phyloP scores from a whole-genome alignment of 768 basidiomycete species.

The Lyophyllum decastes region DNA sequence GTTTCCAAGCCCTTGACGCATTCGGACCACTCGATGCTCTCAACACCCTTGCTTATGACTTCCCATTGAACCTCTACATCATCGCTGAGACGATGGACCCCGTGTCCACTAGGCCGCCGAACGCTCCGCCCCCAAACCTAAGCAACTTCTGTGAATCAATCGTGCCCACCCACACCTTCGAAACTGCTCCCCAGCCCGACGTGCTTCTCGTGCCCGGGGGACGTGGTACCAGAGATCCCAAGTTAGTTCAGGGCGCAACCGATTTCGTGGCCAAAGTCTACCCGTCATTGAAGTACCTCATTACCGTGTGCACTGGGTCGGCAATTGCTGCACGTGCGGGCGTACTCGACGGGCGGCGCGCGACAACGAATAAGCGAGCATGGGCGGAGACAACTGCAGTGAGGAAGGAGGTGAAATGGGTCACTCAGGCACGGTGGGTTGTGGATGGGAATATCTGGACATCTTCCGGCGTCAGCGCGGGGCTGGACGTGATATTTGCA shows the following conservation, averaged over 20 bases:
- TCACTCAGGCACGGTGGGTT: slow-evolving; percentile 46
- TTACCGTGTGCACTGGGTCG: slow-evolving; percentile 46
- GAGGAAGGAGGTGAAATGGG: slow-evolving; percentile 39
- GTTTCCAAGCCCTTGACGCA: slow-evolving; percentile 33
- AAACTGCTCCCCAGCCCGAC: slow-evolving; percentile 32
- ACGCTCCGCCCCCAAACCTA: not conserved
- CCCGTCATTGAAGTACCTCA: slow-evolving; percentile 36
- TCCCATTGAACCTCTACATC: slow-evolving; percentile 27
- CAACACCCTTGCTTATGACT: slow-evolving; percentile 19
- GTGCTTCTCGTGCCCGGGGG: slow-evolving; percentile 34
- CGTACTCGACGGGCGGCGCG: slow-evolving; percentile 39
- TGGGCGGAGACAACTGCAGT: slow-evolving; percentile 26
- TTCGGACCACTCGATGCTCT: slow-evolving; percentile 34
- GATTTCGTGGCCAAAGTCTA: slow-evolving; percentile 34
- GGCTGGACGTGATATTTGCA: slow-evolving; percentile 38
- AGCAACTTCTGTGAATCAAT: slow-evolving; percentile 19
- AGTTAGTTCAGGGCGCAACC: slow-evolving; percentile 21
- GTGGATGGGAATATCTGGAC: slow-evolving; percentile 50
- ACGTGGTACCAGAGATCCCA: slow-evolving; percentile 26
- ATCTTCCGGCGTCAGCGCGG: slow-evolving; percentile 46
- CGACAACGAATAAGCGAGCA: slow-evolving; percentile 44
- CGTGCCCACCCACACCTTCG: slow-evolving; percentile 40
- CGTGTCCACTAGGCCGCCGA: slow-evolving; percentile 23
- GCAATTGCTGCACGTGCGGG: slow-evolving; percentile 38
- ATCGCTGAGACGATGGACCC: slow-evolving; percentile 24